phyloP scores from a whole-genome alignment of 768 basidiomycete genomes.

The Auricularia sp. region DNA sequence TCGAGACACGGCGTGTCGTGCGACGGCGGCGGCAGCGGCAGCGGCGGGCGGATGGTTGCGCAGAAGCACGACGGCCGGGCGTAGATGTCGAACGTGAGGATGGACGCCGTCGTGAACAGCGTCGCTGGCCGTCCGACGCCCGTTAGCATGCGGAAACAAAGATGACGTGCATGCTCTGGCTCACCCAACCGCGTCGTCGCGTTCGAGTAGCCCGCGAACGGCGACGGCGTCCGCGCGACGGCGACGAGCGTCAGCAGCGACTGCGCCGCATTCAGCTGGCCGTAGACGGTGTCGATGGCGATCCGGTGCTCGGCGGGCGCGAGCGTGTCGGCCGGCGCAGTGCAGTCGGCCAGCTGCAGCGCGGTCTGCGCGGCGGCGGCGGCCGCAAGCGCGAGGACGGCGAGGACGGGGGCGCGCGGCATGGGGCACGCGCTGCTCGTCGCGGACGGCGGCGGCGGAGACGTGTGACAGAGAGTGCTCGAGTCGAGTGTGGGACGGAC shows the following conservation, averaged over 20 bases:
- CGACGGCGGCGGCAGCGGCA: conserved; percentile 45
- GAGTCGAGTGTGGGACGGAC: too few relatives aligned
- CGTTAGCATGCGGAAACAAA: conserved; percentile 2
- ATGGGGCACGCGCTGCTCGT: background rate
- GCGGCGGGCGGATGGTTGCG: conserved; percentile 64
- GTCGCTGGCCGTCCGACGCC: conserved; percentile 44
- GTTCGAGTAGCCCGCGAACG: conserved; percentile 52
- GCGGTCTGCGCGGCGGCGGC: background rate
- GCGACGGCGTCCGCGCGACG: conserved; percentile 50
- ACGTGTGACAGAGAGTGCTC: background rate
- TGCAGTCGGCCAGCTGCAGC: background rate
- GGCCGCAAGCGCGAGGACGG: background rate
- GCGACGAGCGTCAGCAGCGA: conserved; percentile 58
- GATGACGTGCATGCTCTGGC: conserved; percentile 29
- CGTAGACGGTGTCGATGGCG: conserved; percentile 60
- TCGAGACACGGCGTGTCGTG: conserved; percentile 24
- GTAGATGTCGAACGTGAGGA: conserved; percentile 70
- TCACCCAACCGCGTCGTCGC: conserved; percentile 56
- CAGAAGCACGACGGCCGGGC: conserved; percentile 70
- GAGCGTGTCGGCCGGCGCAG: background rate
- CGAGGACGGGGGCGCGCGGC: background rate
- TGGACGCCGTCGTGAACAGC: conserved; percentile 71
- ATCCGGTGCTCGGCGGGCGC: conserved; percentile 19
- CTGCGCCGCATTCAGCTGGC: conserved; percentile 47
- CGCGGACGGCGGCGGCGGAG: background rate